Percentiles rank a stretch among this genome's conserved stretches.
Conservation (phyloP, 371 early-diverging fungal species). For the Rhizomucor miehei region DNA sequence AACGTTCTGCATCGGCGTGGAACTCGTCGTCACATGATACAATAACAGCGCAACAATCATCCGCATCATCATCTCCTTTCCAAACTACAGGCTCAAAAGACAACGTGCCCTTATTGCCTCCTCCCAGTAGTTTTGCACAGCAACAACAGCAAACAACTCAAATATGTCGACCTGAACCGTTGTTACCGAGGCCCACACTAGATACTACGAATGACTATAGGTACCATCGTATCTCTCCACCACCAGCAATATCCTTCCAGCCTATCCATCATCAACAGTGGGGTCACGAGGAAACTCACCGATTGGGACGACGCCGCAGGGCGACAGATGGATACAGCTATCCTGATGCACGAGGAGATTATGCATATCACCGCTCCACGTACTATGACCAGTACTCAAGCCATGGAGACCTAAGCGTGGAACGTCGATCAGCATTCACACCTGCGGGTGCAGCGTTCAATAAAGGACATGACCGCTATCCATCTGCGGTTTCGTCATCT, state of each 20-base stretch:
- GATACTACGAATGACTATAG: background rate
- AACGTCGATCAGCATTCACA: no score
- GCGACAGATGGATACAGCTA: no score
- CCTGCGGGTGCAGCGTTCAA: no score
- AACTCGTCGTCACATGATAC: conserved; percentile 5
- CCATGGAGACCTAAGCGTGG: no score
- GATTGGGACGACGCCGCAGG: no score
- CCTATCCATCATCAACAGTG: no score
- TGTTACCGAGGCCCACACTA: background rate
- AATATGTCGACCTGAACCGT: background rate
- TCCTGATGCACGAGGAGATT: no score
- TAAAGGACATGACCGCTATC: no score
- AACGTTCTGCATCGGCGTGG: conserved; percentile 9
- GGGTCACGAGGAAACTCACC: no score
- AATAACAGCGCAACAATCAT: background rate
- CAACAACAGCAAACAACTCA: conserved; percentile 1
- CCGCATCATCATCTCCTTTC: conserved; percentile 1
- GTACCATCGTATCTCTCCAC: background rate
- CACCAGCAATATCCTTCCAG: conserved; percentile 10
- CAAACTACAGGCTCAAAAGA: background rate
- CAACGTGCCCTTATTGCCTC: background rate
- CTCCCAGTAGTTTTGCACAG: background rate
- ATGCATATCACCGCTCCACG: conserved; percentile 2
- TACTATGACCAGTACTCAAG: background rate
- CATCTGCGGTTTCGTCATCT: no score